Evolutionary conservation across 2,329 filamentous ascomycete genomes (phyloP).

Genomic region (Fusarium transvaalense): DNA sequence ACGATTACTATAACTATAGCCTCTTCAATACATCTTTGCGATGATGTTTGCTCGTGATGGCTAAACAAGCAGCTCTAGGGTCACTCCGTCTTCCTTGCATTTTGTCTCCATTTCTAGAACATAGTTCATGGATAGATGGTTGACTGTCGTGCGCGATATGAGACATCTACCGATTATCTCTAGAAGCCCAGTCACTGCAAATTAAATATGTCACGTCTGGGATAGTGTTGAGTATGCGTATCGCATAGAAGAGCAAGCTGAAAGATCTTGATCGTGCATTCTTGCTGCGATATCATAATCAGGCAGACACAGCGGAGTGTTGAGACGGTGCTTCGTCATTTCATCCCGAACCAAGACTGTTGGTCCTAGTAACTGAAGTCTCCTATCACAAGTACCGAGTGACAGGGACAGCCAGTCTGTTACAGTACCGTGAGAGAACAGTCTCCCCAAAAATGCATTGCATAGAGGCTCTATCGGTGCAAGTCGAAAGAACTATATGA

Average conservation of each 20-base stretch:
- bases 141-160: background rate
- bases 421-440: background rate
- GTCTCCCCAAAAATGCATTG: too few relatives aligned
- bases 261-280: background rate
- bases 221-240: background rate
- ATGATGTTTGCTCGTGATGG: conserved; percentile 27
- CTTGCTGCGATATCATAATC: background rate
- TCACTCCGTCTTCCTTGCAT: background rate
- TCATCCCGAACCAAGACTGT: background rate
- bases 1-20: conserved; percentile 34
- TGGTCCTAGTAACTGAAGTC: too few relatives aligned
- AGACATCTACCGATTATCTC: background rate
- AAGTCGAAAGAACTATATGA: too few relatives aligned
- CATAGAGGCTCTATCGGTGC: too few relatives aligned
- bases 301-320: background rate
- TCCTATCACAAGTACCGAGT: background rate
- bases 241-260: background rate
- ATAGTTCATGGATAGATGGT: background rate
- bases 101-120: background rate
- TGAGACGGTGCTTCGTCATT: background rate
- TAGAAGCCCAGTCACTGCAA: background rate
- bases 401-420: background rate
- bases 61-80: conserved; percentile 17
- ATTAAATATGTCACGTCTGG: accelerated
- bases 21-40: conserved; percentile 32